Conservation (phyloP, 768 basidiomycete species). For the Scleroderma bovista region DNA sequence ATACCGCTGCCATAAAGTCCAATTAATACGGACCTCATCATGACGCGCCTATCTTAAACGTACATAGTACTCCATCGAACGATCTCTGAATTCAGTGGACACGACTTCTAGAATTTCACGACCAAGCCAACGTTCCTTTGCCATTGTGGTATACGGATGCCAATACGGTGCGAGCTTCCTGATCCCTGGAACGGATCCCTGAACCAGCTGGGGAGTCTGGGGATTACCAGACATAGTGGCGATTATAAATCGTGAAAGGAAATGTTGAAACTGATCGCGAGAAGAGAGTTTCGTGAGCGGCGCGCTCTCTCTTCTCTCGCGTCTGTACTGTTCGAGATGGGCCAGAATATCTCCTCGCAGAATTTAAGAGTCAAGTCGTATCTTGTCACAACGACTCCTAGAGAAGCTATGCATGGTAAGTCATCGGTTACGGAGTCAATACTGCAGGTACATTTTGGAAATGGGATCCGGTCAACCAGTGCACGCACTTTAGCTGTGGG, state of each 20-base stretch:
- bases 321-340: conserved; percentile 20
- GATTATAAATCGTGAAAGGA: conserved; percentile 47
- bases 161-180: conserved; percentile 86
- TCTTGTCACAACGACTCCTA: neutral
- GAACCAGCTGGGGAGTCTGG: conserved; percentile 22
- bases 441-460: no score
- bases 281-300: conserved; percentile 46
- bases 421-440: no score
- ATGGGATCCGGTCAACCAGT: no score
- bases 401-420: no score
- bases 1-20: conserved; percentile 44
- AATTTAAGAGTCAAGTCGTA: conserved; percentile 3
- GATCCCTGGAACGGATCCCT: conserved; percentile 41
- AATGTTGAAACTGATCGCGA: conserved; percentile 52
- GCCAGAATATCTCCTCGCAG: conserved; percentile 26
- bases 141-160: conserved; percentile 91
- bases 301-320: conserved; percentile 25
- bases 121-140: conserved; percentile 86
- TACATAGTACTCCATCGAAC: conserved; percentile 95
- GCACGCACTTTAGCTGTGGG: no score
- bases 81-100: conserved; percentile 89
- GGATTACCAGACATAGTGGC: conserved; percentile 38
- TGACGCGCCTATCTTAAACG: conserved; percentile 27
- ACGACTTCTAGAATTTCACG: conserved; percentile 87
- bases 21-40: neutral